Evolutionary conservation across 768 basidiomycete genomes (phyloP), one percentile per base, ranked within the genome.

Genomic region (Omphalotus guepiniiformis): DNA sequence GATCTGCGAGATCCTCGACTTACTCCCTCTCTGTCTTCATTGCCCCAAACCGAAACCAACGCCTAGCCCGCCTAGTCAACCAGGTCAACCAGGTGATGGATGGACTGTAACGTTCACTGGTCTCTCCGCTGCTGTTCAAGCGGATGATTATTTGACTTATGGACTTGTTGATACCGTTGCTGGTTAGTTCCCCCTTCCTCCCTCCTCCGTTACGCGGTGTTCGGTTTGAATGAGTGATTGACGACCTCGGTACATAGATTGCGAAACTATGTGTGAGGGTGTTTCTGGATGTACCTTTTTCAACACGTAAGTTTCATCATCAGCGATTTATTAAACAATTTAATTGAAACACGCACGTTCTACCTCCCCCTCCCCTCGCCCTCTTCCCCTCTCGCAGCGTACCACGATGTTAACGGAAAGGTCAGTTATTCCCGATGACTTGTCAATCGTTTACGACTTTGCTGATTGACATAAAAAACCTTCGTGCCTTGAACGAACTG

Each of bases 351-450:
- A n/a, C n/a, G 18, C 26, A 18, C 25, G 22, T n/a, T 46, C 22
- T 35, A 2, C 6, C n/a, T 19, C 47, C 9, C 21, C 15, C 21
- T 23, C 16, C 37, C 21, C 18, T 22, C 8, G 25, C 21, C 8
- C 18, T 8, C 3, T 27, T 30, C 29, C 46, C 11, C 48, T 38
- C 19, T 39, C 40, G n/a, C 18, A 68, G 68, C 61, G 2, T 68
- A 66, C 53, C 61, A 65, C 50, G 67, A 70, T 44, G 61, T 64
- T 19, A 67, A 70, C 46, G 68, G 62, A 25, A 67, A 67, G 56
- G 66, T 67, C 34, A 26, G 54, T 44, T 21, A 32, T 32, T 32
- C 9, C n/a, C n/a, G n/a, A n/a, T 9, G 9, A n/a, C n/a, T 32
- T 32, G n/a, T 32, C 9, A 32, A 32, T n/a, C 30, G 30, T 32